phyloP scores from a whole-genome alignment of 2,329 filamentous ascomycete genomes.

The Pseudogymnoascus sp. region DNA sequence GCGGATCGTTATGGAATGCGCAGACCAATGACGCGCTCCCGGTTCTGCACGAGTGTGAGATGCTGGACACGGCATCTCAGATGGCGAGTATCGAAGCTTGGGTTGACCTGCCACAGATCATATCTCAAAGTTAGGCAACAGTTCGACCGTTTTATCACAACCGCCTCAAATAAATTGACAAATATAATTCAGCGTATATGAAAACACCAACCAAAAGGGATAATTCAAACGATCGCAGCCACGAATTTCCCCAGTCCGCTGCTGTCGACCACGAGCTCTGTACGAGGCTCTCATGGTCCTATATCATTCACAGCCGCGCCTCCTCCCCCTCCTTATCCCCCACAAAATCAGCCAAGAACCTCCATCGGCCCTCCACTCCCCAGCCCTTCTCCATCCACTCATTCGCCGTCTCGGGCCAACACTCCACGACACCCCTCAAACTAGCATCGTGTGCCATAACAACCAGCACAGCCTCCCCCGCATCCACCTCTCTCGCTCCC shows the following conservation, averaged over 20 bases:
- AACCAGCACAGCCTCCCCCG: constrained; percentile 35
- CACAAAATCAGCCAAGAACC: constrained; percentile 40
- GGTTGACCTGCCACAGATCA: neutral
- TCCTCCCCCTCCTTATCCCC: neutral
- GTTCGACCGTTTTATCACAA: neutral
- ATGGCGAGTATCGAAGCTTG: neutral
- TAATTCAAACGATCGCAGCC: neutral
- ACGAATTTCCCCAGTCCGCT: neutral
- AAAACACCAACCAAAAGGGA: neutral
- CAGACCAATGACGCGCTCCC: no score
- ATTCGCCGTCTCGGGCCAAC: constrained; percentile 40
- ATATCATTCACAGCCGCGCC: neutral
- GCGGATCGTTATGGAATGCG: no score
- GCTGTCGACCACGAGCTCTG: no score
- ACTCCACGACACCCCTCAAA: constrained; percentile 35
- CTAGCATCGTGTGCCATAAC: constrained; percentile 39
- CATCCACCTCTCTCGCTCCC: constrained; percentile 42
- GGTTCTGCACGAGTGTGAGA: neutral
- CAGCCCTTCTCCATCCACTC: constrained; percentile 38
- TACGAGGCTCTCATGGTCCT: no score
- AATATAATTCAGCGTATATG: neutral
- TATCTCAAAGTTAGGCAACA: neutral
- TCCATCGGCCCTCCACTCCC: constrained; percentile 36
- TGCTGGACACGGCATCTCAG: neutral
- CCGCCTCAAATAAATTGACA: neutral